Evolutionary conservation across 2,329 filamentous ascomycete genomes (phyloP).

Genomic region (Plenodomus lindquistii): DNA sequence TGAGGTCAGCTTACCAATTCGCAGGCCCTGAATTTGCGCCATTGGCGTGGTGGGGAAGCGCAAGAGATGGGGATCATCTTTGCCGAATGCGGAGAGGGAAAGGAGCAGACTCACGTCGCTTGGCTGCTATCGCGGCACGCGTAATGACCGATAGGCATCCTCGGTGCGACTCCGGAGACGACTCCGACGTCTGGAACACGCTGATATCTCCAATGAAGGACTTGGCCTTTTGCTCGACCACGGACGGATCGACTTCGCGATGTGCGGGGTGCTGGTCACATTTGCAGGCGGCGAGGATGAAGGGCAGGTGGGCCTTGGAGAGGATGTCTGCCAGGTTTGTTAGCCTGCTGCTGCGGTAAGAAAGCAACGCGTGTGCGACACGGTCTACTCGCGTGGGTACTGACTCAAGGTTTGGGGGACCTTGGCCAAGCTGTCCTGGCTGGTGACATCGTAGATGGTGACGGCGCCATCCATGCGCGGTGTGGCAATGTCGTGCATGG

Average conservation of each 20-base stretch:
- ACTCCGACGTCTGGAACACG: constrained; percentile 73
- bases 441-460: constrained; percentile 85
- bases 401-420: constrained; percentile 79
- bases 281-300: constrained; percentile 84
- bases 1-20: not conserved
- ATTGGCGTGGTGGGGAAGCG: not conserved
- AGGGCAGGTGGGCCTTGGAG: constrained; percentile 72
- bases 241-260: constrained; percentile 71
- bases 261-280: constrained; percentile 76
- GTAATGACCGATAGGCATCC: constrained; percentile 77
- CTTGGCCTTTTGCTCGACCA: constrained; percentile 66
- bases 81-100: not conserved
- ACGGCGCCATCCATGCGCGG: constrained; percentile 82
- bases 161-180: constrained; percentile 71
- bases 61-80: not conserved
- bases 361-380: not conserved
- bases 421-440: constrained; percentile 72
- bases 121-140: constrained; percentile 68
- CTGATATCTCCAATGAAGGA: constrained; percentile 66
- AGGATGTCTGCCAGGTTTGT: constrained; percentile 65
- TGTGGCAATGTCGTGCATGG: constrained; percentile 66
- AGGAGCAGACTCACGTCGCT: constrained; percentile 63
- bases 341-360: constrained; percentile 20
- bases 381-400: constrained; percentile 41
- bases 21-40: not conserved